phyloP scores from a whole-genome alignment of 768 basidiomycete genomes.

The Russula ochroleuca region DNA sequence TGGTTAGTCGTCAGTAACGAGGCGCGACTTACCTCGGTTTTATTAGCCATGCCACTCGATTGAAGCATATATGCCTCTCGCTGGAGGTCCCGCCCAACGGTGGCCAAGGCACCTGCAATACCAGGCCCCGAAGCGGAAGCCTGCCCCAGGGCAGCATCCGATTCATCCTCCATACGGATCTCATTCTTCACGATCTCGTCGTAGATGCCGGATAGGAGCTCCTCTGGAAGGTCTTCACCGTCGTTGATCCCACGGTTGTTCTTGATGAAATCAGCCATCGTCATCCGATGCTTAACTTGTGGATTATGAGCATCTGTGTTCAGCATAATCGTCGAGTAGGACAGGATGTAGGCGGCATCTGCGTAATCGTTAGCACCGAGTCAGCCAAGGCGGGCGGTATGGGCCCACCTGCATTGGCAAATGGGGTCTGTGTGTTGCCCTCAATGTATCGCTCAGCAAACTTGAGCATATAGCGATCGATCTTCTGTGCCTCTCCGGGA shows the following conservation, averaged over 20 bases:
- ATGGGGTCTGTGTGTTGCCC: slow-evolving; percentile 76
- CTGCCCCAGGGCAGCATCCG: slow-evolving; percentile 53
- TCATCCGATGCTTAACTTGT: slow-evolving; percentile 92
- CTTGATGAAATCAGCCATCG: slow-evolving; percentile 82
- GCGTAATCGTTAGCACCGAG: neutral
- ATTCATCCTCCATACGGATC: slow-evolving; percentile 98
- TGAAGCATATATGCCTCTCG: slow-evolving; percentile 94
- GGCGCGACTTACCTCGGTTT: slow-evolving; percentile 70
- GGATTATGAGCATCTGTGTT: slow-evolving; percentile 98
- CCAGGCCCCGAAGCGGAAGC: slow-evolving; percentile 54
- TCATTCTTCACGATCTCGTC: slow-evolving; percentile 91
- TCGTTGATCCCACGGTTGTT: slow-evolving; percentile 99
- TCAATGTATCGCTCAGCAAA: slow-evolving; percentile 96
- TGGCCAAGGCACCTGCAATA: slow-evolving; percentile 75
- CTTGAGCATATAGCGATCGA: slow-evolving; percentile 98
- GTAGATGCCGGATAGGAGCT: slow-evolving; percentile 70
- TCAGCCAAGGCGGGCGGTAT: slow-evolving; percentile 13
- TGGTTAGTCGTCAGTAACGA: neutral
- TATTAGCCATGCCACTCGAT: slow-evolving; percentile 93
- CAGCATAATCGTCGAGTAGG: slow-evolving; percentile 92
- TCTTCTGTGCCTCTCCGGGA: slow-evolving; percentile 97
- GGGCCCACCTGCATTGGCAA: slow-evolving; percentile 87
- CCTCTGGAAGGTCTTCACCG: slow-evolving; percentile 80
- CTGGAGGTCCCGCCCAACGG: slow-evolving; percentile 91
- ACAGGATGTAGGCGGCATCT: slow-evolving; percentile 93